A percentile compares a stretch with the other conserved stretches of the same genome.
Conservation (phyloP, 2,329 filamentous ascomycete species). For the Fusarium sp. region DNA sequence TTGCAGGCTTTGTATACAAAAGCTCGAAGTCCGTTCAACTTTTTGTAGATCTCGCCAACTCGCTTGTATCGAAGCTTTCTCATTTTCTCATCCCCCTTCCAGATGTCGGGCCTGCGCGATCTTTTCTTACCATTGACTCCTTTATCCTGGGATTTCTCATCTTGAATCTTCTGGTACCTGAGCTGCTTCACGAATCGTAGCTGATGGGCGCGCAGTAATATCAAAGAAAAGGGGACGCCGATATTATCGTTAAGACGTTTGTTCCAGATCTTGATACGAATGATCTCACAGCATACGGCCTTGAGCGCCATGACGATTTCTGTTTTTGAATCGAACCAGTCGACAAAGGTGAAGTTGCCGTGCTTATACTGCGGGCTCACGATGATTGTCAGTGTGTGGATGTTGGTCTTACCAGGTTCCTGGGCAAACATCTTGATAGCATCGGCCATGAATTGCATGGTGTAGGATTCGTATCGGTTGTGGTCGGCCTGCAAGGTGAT, state of each 20-base stretch:
- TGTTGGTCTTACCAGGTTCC: conserved; percentile 34
- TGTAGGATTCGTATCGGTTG: conserved; percentile 51
- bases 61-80: not conserved
- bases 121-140: not conserved
- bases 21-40: conserved; percentile 6
- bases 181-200: conserved; percentile 27
- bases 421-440: conserved; percentile 54
- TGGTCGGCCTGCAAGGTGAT: conserved; percentile 58
- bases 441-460: conserved; percentile 49
- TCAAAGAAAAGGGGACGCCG: not conserved
- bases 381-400: conserved; percentile 59
- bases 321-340: conserved; percentile 51
- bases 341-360: conserved; percentile 50
- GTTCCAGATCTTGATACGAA: conserved; percentile 53
- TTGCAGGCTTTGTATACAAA: conserved; percentile 29
- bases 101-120: conserved; percentile 11
- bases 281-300: conserved; percentile 51
- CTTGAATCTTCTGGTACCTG: not conserved
- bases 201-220: conserved; percentile 27
- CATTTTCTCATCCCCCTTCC: conserved; percentile 23
- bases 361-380: conserved; percentile 48
- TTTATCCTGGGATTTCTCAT: not conserved
- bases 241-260: conserved; percentile 28
- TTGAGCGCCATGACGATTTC: conserved; percentile 50
- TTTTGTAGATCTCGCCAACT: not conserved